These are phyloP conservation scores for Saccharomyces pastorianus DNA, from an alignment of 1,139 yeast genomes.

Conservation along the genomic window DNA sequence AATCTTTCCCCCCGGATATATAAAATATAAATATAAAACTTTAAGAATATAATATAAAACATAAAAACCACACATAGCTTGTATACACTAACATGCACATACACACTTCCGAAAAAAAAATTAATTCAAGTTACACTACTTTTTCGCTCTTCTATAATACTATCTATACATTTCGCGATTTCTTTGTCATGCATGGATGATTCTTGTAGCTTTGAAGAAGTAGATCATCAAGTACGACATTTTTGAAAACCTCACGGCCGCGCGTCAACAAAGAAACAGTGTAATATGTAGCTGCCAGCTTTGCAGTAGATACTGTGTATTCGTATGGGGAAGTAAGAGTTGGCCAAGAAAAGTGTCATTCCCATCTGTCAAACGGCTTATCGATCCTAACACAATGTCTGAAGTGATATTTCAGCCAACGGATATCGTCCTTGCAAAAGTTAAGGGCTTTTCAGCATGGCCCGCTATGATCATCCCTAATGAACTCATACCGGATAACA, in stretches of 20 bases:
- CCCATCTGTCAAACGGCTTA: neutral
- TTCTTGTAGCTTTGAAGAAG: too few species aligned
- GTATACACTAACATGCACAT: neutral
- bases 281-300: neutral
- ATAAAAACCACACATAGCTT: neutral
- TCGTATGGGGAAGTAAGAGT: neutral
- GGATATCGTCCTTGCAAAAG: slow-evolving; percentile 57
- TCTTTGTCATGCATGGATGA: neutral
- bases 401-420: slow-evolving; percentile 25
- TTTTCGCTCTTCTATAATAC: neutral
- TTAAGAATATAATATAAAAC: neutral
- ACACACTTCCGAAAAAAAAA: neutral
- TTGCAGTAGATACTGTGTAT: neutral
- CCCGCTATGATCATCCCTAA: slow-evolving; percentile 69
- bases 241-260: neutral
- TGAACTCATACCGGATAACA: slow-evolving; percentile 46
- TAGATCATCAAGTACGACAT: neutral
- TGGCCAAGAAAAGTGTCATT: neutral
- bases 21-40: neutral
- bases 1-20: neutral
- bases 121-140: neutral
- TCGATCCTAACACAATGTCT: neutral
- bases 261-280: neutral
- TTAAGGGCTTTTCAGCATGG: slow-evolving; percentile 76
- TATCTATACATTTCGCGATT: neutral